phyloP scores from a whole-genome alignment of 164 flowering plant genomes.

The Amborella trichopoda region DNA sequence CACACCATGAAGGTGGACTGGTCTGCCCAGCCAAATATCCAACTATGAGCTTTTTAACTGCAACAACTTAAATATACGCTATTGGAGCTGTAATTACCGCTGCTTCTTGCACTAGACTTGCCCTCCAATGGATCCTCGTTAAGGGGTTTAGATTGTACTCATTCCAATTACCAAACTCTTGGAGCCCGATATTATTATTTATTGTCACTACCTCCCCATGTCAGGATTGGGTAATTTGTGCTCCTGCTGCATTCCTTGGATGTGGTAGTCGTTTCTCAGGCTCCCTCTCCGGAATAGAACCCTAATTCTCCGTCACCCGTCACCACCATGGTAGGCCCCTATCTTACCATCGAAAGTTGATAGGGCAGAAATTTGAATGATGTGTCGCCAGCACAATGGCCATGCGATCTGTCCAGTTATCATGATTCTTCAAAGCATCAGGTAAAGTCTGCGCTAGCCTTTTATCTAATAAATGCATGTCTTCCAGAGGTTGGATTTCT shows the following conservation, averaged over 20 bases:
- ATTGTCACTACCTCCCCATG: slow-evolving; percentile 4
- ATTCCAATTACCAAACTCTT: slow-evolving; percentile 1
- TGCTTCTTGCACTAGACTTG: slow-evolving; percentile 4
- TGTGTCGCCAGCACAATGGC: slow-evolving; percentile 1
- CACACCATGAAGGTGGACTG: neutral
- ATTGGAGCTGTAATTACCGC: slow-evolving; percentile 4
- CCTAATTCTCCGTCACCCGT: neutral
- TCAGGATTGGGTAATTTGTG: slow-evolving; percentile 4
- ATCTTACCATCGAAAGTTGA: slow-evolving; percentile 5
- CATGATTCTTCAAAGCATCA: neutral
- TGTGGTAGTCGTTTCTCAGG: slow-evolving; percentile 2
- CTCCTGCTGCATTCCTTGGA: neutral
- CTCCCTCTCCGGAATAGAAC: neutral
- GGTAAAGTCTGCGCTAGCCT: neutral
- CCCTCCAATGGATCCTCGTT: slow-evolving; percentile 6
- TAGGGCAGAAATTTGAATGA: slow-evolving; percentile 3
- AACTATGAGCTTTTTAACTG: slow-evolving; percentile 3
- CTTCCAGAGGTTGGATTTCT: slow-evolving; percentile 1
- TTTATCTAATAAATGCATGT: slow-evolving; percentile 2
- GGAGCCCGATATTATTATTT: slow-evolving; percentile 3
- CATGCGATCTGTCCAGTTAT: slow-evolving; percentile 1
- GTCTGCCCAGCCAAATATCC: slow-evolving; percentile 1
- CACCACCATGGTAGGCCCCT: slow-evolving; percentile 4
- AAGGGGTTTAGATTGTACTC: slow-evolving; percentile 4
- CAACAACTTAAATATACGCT: slow-evolving; percentile 3